Percentiles rank a stretch among this genome's conserved stretches.
phyloP scores from a whole-genome alignment of 805 yeast genomes.

The Zygotorulaspora florentina region DNA sequence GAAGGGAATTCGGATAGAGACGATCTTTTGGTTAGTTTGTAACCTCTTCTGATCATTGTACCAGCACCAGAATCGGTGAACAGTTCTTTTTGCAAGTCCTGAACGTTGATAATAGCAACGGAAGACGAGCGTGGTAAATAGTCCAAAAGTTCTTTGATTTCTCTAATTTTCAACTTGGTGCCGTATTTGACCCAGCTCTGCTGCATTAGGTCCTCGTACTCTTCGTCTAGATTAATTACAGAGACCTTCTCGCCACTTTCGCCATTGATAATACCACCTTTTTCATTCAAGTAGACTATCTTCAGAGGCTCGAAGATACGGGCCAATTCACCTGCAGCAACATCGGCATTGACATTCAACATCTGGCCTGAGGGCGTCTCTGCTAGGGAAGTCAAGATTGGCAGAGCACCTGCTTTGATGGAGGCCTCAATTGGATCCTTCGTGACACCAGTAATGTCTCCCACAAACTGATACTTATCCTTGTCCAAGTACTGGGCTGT shows the following conservation, averaged over 20 bases:
- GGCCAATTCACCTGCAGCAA: slow-evolving; percentile 97
- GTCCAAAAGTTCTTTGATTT: slow-evolving; percentile 89
- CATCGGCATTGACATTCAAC: slow-evolving; percentile 96
- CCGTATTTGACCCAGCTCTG: slow-evolving; percentile 99
- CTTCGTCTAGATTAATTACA: slow-evolving; percentile 91
- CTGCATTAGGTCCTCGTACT: slow-evolving; percentile 83
- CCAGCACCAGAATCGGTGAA: slow-evolving; percentile 99
- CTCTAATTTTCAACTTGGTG: slow-evolving; percentile 93
- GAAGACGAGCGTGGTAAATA: slow-evolving; percentile 95
- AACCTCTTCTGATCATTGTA: slow-evolving; percentile 95
- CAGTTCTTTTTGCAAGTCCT: slow-evolving; percentile 92
- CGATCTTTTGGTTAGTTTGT: slow-evolving; percentile 71
- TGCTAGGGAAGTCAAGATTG: slow-evolving; percentile 92
- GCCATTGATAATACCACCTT: slow-evolving; percentile 95
- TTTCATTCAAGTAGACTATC: slow-evolving; percentile 93
- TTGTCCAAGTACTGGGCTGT: slow-evolving; percentile 87
- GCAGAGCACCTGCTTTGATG: slow-evolving; percentile 93
- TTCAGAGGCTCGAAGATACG: slow-evolving; percentile 95
- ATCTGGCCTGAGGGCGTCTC: slow-evolving; percentile 97
- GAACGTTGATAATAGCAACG: slow-evolving; percentile 93
- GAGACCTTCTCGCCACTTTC: slow-evolving; percentile 85
- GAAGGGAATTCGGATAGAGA: slow-evolving; percentile 63
- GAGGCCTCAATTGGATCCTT: slow-evolving; percentile 90
- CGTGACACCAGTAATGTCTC: slow-evolving; percentile 80
- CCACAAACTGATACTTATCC: slow-evolving; percentile 88